A percentile compares a stretch with the other conserved stretches of the same genome.
These are phyloP conservation scores for Solanum dulcamara DNA, from an alignment of 257 asterid species.

Conservation along the genomic window DNA sequence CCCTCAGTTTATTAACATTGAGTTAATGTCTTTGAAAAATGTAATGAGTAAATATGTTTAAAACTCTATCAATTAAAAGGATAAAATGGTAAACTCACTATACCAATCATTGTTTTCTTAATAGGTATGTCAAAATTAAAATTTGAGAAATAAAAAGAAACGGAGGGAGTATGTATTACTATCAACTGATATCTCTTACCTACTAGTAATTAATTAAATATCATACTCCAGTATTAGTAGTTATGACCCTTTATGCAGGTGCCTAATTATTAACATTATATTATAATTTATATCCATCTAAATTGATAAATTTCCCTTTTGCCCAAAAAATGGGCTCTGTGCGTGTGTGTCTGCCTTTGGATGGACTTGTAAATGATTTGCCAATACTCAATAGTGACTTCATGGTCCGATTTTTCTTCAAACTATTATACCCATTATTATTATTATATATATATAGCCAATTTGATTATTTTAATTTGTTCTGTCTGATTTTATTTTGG, in stretches of 20 bases:
- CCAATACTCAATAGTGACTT: not conserved
- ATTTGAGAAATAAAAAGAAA: too few species aligned
- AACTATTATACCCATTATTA: not conserved
- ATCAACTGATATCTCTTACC: not conserved
- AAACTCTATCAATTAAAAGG: too few species aligned
- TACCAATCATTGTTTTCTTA: too few species aligned
- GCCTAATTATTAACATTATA: not conserved
- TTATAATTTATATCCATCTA: not conserved
- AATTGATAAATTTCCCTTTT: not conserved
- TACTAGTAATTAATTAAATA: not conserved
- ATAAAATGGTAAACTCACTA: too few species aligned
- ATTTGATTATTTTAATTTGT: too few species aligned
- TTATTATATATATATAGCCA: too few species aligned
- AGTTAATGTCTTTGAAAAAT: too few species aligned
- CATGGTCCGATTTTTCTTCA: not conserved
- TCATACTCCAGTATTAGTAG: not conserved
- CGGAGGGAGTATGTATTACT: too few species aligned
- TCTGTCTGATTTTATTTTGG: too few species aligned
- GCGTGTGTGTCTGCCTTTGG: not conserved
- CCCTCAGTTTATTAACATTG: too few species aligned
- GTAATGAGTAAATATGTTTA: too few species aligned
- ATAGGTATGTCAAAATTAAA: too few species aligned
- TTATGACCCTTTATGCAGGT: not conserved
- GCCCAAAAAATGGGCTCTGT: not conserved
- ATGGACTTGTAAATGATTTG: not conserved